Evolutionary conservation across 2,329 filamentous ascomycete species (phyloP).

Genomic region (Talaromyces sp.): DNA sequence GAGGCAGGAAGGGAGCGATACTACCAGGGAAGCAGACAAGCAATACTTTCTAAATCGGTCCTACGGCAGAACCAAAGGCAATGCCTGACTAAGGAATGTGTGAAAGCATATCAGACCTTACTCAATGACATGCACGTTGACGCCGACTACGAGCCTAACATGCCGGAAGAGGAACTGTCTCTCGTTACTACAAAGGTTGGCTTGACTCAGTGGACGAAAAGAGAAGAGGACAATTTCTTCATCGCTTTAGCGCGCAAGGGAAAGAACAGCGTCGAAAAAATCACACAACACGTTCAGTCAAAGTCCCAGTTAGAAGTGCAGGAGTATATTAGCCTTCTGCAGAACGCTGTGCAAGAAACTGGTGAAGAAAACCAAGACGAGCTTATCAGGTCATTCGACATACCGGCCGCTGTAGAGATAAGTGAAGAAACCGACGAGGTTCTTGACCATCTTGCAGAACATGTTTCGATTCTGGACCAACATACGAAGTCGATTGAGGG

Average conservation of each 20-base stretch:
- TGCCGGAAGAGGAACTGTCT: neutral
- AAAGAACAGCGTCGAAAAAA: constrained; percentile 55
- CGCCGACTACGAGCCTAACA: neutral
- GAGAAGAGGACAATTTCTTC: constrained; percentile 71
- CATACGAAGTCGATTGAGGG: constrained; percentile 58
- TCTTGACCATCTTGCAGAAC: constrained; percentile 66
- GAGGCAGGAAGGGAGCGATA: neutral
- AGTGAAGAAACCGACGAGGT: constrained; percentile 59
- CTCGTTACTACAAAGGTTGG: constrained; percentile 2
- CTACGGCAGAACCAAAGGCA: neutral
- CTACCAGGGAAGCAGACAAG: neutral
- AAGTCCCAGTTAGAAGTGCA: constrained; percentile 73
- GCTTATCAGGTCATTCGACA: constrained; percentile 35
- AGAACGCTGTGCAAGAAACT: constrained; percentile 33
- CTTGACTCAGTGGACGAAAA: constrained; percentile 61
- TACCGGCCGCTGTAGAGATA: constrained; percentile 71
- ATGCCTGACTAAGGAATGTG: constrained; percentile 38
- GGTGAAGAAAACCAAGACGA: neutral
- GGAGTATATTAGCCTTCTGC: constrained; percentile 63
- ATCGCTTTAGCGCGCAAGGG: constrained; percentile 61
- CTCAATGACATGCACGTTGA: constrained; percentile 47
- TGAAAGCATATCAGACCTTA: constrained; percentile 47
- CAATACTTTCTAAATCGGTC: neutral
- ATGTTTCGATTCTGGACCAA: constrained; percentile 62
- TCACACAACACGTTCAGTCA: constrained; percentile 60